Percentiles rank a stretch among this genome's conserved stretches.
phyloP scores from a whole-genome alignment of 805 yeast genomes.

The Priceomyces haplophilus region DNA sequence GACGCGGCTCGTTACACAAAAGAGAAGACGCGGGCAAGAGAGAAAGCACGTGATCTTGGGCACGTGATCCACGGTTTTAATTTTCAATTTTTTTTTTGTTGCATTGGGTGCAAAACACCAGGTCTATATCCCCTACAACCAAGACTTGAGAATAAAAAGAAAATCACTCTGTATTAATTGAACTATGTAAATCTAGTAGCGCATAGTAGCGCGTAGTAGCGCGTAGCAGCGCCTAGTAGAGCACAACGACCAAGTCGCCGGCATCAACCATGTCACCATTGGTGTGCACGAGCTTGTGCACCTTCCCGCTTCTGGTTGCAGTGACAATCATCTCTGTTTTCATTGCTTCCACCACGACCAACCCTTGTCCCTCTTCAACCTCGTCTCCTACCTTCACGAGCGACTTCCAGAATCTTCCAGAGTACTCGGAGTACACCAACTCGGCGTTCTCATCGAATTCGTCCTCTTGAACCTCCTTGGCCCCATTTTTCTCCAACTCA shows the following conservation, averaged over 20 bases:
- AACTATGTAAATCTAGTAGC: too few species aligned
- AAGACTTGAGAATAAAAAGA: too few species aligned
- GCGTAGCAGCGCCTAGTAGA: too few species aligned
- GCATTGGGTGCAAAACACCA: too few species aligned
- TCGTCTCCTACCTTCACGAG: conserved; percentile 73
- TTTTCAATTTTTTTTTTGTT: too few species aligned
- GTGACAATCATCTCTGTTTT: conserved; percentile 93
- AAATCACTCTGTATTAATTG: too few species aligned
- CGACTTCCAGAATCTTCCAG: conserved; percentile 98
- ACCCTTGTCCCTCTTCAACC: conserved; percentile 71
- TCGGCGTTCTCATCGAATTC: conserved; percentile 75
- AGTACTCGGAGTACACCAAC: conserved; percentile 85
- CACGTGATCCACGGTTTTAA: too few species aligned
- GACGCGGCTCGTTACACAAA: conserved; percentile 1
- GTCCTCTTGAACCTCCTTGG: conserved; percentile 45
- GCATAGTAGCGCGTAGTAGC: too few species aligned
- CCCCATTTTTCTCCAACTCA: conserved; percentile 59
- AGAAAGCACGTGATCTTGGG: too few species aligned
- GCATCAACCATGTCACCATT: conserved; percentile 97
- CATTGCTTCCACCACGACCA: conserved; percentile 95
- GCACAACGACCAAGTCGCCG: conserved; percentile 89
- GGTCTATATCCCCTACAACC: too few species aligned
- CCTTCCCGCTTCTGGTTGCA: conserved; percentile 70
- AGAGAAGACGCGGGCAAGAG: too few species aligned
- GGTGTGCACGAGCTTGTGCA: conserved; percentile 65